phyloP scores from a whole-genome alignment of 352 stramenopile genomes.

The Phytophthora hybrid region DNA sequence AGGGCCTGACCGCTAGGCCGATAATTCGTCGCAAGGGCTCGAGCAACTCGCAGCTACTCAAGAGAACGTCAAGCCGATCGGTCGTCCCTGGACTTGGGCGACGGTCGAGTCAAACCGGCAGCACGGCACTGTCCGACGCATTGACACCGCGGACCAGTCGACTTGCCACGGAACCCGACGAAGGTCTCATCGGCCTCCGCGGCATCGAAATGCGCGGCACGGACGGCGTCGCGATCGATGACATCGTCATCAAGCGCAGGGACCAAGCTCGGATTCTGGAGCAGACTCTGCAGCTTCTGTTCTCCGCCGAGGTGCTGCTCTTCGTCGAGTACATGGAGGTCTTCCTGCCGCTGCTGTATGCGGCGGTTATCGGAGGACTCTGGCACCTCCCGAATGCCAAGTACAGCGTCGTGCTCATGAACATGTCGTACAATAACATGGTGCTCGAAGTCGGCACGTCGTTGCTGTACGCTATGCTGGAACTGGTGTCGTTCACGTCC shows the following conservation, averaged over 20 bases:
- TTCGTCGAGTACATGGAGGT: constrained; percentile 47
- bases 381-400: constrained; percentile 27
- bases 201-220: neutral
- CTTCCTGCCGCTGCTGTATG: constrained; percentile 42
- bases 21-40: constrained; percentile 7
- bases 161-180: neutral
- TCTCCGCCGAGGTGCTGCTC: constrained; percentile 30
- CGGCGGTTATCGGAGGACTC: constrained; percentile 18
- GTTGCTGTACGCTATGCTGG: constrained; percentile 15
- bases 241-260: constrained; percentile 14
- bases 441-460: constrained; percentile 9
- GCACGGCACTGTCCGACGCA: neutral
- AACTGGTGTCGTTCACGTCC: constrained; percentile 28
- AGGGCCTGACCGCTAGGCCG: neutral
- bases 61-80: neutral
- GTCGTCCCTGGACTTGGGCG: neutral
- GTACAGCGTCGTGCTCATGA: constrained; percentile 26
- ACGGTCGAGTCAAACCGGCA: neutral
- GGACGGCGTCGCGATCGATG: constrained; percentile 12
- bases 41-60: constrained; percentile 1
- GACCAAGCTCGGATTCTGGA: constrained; percentile 25
- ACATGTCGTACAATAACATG: constrained; percentile 7
- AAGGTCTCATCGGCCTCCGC: neutral
- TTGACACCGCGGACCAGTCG: neutral
- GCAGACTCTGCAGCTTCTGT: constrained; percentile 32